Percentiles rank a stretch among this genome's conserved stretches.
Conservation (phyloP, 2,329 filamentous ascomycete species). For the Colletotrichum orbiculare region DNA sequence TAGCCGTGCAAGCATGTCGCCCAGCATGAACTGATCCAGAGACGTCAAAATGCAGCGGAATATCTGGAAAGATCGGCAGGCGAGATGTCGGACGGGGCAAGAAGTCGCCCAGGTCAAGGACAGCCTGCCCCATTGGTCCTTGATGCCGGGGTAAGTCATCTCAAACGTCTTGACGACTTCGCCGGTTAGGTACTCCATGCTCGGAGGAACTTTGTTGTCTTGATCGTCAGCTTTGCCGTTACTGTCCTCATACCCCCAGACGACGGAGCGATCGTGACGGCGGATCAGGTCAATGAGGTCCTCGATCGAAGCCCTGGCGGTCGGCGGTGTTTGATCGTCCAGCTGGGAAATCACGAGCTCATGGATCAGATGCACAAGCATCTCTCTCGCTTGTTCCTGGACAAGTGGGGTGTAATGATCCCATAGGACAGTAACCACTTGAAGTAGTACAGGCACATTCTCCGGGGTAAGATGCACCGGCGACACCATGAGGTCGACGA, state of each 20-base stretch:
- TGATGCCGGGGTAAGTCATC: conserved; percentile 84
- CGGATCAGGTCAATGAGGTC: conserved; percentile 89
- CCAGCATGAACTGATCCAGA: conserved; percentile 92
- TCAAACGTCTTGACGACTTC: conserved; percentile 89
- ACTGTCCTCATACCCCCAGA: conserved; percentile 95
- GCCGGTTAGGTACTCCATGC: conserved; percentile 86
- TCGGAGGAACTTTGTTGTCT: conserved; percentile 82
- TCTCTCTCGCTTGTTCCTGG: conserved; percentile 95
- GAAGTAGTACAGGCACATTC: conserved; percentile 85
- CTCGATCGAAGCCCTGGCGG: conserved; percentile 81
- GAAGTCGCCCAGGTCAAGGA: conserved; percentile 96
- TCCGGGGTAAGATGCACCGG: conserved; percentile 84
- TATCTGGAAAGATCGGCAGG: conserved; percentile 96
- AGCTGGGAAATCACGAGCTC: conserved; percentile 87
- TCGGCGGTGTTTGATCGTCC: conserved; percentile 72
- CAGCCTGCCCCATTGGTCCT: conserved; percentile 90
- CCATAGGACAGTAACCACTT: conserved; percentile 94
- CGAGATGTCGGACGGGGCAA: conserved; percentile 92
- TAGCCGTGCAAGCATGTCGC: conserved; percentile 93
- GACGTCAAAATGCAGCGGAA: conserved; percentile 94
- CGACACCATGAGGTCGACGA: conserved; percentile 96
- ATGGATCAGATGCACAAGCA: conserved; percentile 97
- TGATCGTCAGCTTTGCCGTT: conserved; percentile 81
- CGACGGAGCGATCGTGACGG: conserved; percentile 82
- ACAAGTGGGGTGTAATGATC: conserved; percentile 96